Percentiles rank a stretch among this genome's conserved stretches.
Conservation (phyloP, 225 moss, liverwort and hornwort species). For the Polytrichum formosum region DNA sequence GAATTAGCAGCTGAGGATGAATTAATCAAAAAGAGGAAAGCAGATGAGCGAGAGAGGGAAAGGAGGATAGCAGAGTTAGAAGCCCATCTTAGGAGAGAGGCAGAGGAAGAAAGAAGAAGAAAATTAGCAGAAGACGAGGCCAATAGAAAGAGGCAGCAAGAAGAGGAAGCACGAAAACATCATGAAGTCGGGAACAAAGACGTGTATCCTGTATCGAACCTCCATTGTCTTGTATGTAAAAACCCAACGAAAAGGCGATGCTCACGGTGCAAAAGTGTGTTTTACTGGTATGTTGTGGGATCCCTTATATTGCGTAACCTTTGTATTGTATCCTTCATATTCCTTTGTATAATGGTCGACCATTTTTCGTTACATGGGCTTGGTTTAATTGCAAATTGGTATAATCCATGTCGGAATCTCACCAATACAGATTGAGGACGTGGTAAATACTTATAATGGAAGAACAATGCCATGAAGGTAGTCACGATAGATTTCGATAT, state of each 20-base stretch:
- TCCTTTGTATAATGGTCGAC: too few relatives aligned
- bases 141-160: conserved; percentile 39
- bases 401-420: too few relatives aligned
- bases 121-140: conserved; percentile 24
- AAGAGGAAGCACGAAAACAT: conserved; percentile 26
- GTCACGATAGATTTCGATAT: too few relatives aligned
- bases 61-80: conserved; percentile 32
- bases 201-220: conserved; percentile 26
- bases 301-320: not conserved
- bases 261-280: conserved; percentile 80
- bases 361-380: too few relatives aligned
- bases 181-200: conserved; percentile 17
- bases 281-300: conserved; percentile 63
- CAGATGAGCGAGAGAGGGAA: conserved; percentile 27
- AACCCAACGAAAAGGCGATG: conserved; percentile 71
- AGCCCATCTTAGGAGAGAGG: conserved; percentile 41
- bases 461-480: too few relatives aligned
- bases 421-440: too few relatives aligned
- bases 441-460: too few relatives aligned
- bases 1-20: conserved; percentile 24
- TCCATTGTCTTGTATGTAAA: conserved; percentile 59
- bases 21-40: conserved; percentile 41
- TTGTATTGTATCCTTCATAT: too few relatives aligned
- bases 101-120: conserved; percentile 8
- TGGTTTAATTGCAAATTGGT: too few relatives aligned